phyloP scores from a whole-genome alignment of 371 early-diverging fungal species.

The Mortierella sp. region DNA sequence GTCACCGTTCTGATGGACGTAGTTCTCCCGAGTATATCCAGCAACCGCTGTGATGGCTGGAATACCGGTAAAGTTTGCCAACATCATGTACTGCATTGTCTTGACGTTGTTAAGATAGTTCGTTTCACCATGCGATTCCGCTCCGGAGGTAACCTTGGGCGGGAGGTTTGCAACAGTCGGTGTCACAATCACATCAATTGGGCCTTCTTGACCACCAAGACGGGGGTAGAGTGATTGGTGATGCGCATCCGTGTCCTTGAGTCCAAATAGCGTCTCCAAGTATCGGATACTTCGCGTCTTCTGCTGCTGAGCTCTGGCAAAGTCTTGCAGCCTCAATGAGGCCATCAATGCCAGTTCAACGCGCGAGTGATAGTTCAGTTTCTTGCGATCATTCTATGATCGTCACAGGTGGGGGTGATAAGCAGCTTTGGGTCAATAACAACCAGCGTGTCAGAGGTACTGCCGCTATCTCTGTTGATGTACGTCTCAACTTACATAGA shows the following conservation, averaged over 20 bases:
- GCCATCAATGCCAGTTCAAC: conserved; percentile 32
- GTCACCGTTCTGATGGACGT: conserved; percentile 16
- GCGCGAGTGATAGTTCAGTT: conserved; percentile 44
- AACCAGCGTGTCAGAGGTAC: no score
- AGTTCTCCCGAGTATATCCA: conserved; percentile 58
- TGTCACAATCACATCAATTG: conserved; percentile 62
- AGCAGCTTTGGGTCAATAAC: no score
- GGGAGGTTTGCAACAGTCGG: conserved; percentile 73
- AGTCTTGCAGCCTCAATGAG: conserved; percentile 54
- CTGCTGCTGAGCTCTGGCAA: conserved; percentile 66
- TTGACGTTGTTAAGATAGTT: conserved; percentile 61
- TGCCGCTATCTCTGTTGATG: no score
- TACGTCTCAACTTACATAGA: conserved; percentile 24
- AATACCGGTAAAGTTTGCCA: conserved; percentile 77
- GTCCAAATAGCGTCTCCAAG: conserved; percentile 61
- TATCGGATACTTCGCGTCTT: conserved; percentile 68
- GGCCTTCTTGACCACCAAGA: conserved; percentile 9
- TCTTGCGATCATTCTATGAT: conserved; percentile 32
- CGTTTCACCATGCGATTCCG: conserved; percentile 61
- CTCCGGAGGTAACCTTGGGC: conserved; percentile 62
- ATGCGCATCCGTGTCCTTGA: conserved; percentile 26
- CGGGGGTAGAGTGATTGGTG: conserved; percentile 40
- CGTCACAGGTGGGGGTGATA: no score
- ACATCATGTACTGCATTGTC: conserved; percentile 66
- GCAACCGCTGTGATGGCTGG: conserved; percentile 76